Base-by-base conservation (phyloP, 495 filamentous ascomycete species). In the Trichocladium antarcticum region DNA sequence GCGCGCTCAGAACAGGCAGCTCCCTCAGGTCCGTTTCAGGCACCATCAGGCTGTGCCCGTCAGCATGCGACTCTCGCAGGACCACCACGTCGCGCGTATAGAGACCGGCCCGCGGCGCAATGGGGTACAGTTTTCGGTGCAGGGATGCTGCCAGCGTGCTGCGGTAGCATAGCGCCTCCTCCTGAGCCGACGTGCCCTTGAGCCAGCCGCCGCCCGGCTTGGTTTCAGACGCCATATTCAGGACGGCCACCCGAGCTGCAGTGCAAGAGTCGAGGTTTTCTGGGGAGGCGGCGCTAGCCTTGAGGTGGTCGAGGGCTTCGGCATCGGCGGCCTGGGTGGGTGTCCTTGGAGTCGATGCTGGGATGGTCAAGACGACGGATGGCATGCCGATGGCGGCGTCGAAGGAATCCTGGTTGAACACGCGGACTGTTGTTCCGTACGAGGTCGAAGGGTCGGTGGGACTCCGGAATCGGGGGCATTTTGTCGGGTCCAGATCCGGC, bases 91-190 rank as follows among this genome's bases (percentile, higher is more conserved):
- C 67, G 6, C 75, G 76, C 0, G 78, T 75, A 58, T 83, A 84
- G 16, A 83, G 57, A 1, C 63, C 74, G 1, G 67, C 63, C 5
- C 57, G 34, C 0, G 57, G 51, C 5, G 56, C 50, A 37, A 79
- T 56, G 1, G 79, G 81, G 48, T 84, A 84, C 48, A 68, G 71
- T 0, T 52, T 15, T 15, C 37, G 49, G 28, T 74, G 67, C 9
- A 84, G 70, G 1, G 73, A 74, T 12, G 64, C 56, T 21, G 55
- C 65, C 10, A 85, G 72, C 4, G 75, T 81, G 50, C 74, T 80
- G 35, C 80, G 76, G 57, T 74, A 80, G 61, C 75, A 84, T n/a
- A 84, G 61, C 1, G 74, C 70, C 61, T 83, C 81, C 58, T 85
- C 82, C 57, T 84, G 81, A 2, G 81, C 80, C 27, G 66, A 57